Conservation (phyloP, 805 yeast species). For the Myxozyma neotropica region DNA sequence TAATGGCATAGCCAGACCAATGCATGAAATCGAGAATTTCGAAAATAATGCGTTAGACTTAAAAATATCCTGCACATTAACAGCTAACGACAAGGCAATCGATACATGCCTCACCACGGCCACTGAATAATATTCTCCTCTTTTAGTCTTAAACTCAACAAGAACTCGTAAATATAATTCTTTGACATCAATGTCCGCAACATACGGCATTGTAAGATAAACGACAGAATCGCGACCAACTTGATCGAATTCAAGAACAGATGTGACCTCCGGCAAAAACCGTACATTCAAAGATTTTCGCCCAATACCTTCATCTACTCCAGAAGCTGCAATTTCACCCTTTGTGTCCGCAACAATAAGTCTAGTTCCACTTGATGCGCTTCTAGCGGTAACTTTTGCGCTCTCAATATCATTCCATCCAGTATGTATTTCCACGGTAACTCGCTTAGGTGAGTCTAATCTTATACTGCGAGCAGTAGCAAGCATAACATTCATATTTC, state of each 20-base stretch:
- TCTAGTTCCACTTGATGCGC: slow-evolving; percentile 28
- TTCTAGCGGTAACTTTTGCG: slow-evolving; percentile 15
- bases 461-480: slow-evolving; percentile 13
- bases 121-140: slow-evolving; percentile 35
- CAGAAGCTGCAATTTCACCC: neutral
- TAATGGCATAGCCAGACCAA: slow-evolving; percentile 55
- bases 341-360: slow-evolving; percentile 9
- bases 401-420: slow-evolving; percentile 31
- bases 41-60: slow-evolving; percentile 59
- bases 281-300: neutral
- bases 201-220: slow-evolving; percentile 39
- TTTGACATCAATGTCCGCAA: slow-evolving; percentile 36
- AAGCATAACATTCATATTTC: slow-evolving; percentile 25
- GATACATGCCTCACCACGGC: slow-evolving; percentile 20
- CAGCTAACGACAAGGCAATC: slow-evolving; percentile 58
- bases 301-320: neutral
- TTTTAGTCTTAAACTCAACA: slow-evolving; percentile 35
- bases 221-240: slow-evolving; percentile 12
- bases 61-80: slow-evolving; percentile 80
- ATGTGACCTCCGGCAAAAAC: neutral
- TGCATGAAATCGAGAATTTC: slow-evolving; percentile 68
- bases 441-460: slow-evolving; percentile 19
- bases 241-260: slow-evolving; percentile 8
- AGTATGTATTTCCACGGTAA: slow-evolving; percentile 21
- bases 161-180: slow-evolving; percentile 34